Base-by-base conservation (phyloP, 1,284 basidiomycete species). In the Papiliotrema laurentii region DNA sequence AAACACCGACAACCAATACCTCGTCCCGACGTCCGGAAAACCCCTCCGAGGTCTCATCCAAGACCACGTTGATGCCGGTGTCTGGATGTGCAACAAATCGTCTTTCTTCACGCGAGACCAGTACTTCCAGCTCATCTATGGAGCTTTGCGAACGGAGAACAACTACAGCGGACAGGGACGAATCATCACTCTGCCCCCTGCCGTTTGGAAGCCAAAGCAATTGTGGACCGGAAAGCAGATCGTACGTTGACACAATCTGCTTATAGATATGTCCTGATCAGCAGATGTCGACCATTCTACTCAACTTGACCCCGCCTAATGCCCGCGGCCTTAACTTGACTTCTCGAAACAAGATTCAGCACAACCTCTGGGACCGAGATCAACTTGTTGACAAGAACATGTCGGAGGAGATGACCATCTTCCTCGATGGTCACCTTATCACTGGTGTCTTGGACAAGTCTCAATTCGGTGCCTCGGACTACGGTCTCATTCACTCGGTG, bases 141-240 rank as follows among this genome's bases (percentile, higher is more conserved):
- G 96, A 41, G 90, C 94, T 5, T 78, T 99, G 41, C 80, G 89
- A 51, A 90, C 93, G 9, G 96, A 98, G 75, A 84, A 87, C 34
- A 81, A 85, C 54, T 82, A 82, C 58, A 79, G 82, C 40, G 78
- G 82, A 33, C 78, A 76, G 34, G 82, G 84, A 36, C 82, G 84
- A 25, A 79, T 99, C 45, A 71, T 83, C 45, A 97, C 91, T 2
- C 69, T 97, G 5, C 87, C 92, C 1, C 96, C 96, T 3, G 80
- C 94, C 1, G 86, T 99, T 54, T 89, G 87, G 84, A 91, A 87
- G 72, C 96, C 96, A 1, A 78, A 75, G 59, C 84, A 90, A 0
- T 75, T 94, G 49, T 99, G 96, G 96, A 97, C 94, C 0, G 96
- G 96, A 48, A 99, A 98, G 74, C 96, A 99, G 75, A 83, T 98